phyloP scores from a whole-genome alignment of 768 basidiomycete species.

The Termitomyces titanicus region DNA sequence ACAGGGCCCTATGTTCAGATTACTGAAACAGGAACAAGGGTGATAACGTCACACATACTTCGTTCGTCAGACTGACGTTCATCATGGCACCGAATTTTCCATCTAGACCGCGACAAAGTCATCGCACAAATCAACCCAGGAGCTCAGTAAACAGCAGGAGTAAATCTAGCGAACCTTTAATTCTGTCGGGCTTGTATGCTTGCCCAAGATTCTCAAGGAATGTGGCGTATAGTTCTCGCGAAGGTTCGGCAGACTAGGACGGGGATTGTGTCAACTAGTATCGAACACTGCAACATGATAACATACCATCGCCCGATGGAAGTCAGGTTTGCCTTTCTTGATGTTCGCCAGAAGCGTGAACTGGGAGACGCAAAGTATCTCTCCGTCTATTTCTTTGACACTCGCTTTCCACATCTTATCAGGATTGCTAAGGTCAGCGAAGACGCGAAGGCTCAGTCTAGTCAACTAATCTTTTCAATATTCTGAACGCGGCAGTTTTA shows the following conservation, averaged over 20 bases:
- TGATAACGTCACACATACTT: constrained; percentile 43
- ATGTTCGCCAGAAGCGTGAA: constrained; percentile 90
- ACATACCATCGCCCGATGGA: constrained; percentile 87
- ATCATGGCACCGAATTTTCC: constrained; percentile 98
- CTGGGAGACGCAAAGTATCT: constrained; percentile 92
- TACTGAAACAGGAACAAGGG: constrained; percentile 30
- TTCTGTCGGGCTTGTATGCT: constrained; percentile 68
- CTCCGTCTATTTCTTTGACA: constrained; percentile 86
- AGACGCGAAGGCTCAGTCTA: constrained; percentile 73
- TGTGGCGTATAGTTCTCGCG: constrained; percentile 63
- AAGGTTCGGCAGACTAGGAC: constrained; percentile 58
- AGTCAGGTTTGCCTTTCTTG: constrained; percentile 88
- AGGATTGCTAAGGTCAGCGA: constrained; percentile 51
- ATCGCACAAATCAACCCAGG: background rate
- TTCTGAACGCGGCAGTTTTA: background rate
- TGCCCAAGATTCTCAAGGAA: constrained; percentile 69
- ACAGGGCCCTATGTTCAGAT: constrained; percentile 70
- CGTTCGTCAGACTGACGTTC: constrained; percentile 83
- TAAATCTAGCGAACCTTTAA: constrained; percentile 57
- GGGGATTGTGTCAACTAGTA: background rate
- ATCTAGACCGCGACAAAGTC: constrained; percentile 42
- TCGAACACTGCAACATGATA: background rate
- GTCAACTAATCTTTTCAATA: constrained; percentile 6
- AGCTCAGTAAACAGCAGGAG: background rate
- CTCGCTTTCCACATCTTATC: constrained; percentile 81